Percentiles rank a stretch among this genome's conserved stretches.
phyloP scores from a whole-genome alignment of 768 basidiomycete species.

The Mycena rebaudengoi region DNA sequence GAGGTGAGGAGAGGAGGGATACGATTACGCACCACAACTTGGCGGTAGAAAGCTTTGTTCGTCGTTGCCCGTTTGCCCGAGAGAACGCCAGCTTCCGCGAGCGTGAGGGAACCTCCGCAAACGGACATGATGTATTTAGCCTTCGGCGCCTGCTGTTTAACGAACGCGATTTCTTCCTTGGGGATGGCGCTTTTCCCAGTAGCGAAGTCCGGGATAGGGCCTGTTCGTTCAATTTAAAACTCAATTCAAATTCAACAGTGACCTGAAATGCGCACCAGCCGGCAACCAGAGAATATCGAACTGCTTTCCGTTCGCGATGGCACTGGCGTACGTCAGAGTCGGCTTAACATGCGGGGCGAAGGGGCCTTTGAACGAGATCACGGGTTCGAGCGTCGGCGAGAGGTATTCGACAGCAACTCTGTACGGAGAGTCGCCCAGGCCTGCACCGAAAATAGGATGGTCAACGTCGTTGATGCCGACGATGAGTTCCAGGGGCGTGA shows the following conservation, averaged over 20 bases:
- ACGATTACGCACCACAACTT: slow-evolving; percentile 31
- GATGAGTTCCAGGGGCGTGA: slow-evolving; percentile 29
- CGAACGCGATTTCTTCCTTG: slow-evolving; percentile 30
- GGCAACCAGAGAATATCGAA: slow-evolving; percentile 39
- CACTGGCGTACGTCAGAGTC: slow-evolving; percentile 33
- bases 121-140: slow-evolving; percentile 43
- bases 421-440: slow-evolving; percentile 14
- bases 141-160: slow-evolving; percentile 31
- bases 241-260: background rate
- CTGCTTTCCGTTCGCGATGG: slow-evolving; percentile 25
- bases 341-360: slow-evolving; percentile 26
- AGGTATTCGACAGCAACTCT: slow-evolving; percentile 29
- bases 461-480: slow-evolving; percentile 19
- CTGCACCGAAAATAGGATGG: background rate
- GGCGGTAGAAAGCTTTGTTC: slow-evolving; percentile 38
- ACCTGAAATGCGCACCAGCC: slow-evolving; percentile 23
- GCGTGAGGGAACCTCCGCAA: slow-evolving; percentile 38
- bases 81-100: slow-evolving; percentile 41
- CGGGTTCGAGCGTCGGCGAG: slow-evolving; percentile 27
- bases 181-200: slow-evolving; percentile 25
- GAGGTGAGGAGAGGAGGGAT: background rate
- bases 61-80: slow-evolving; percentile 44
- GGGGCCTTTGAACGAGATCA: slow-evolving; percentile 18
- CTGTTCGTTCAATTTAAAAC: background rate
- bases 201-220: slow-evolving; percentile 19